These are phyloP conservation scores for Tardiomyces depauwii DNA, from an alignment of 1,139 yeast genomes.

Conservation along the genomic window DNA sequence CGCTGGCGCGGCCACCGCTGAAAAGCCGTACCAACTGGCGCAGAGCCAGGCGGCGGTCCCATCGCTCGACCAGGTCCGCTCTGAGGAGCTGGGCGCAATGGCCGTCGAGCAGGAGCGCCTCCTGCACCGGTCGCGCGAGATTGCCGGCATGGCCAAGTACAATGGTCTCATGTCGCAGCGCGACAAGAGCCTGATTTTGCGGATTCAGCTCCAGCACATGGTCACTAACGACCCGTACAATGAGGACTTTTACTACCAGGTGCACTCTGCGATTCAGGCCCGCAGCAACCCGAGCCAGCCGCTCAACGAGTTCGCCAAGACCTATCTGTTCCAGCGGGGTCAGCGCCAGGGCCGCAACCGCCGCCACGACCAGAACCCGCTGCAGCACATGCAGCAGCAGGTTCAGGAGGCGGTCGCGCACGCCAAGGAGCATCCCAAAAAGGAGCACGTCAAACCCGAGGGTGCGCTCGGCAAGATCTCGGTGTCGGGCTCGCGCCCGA, in stretches of 20 bases:
- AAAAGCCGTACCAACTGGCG: too few species aligned
- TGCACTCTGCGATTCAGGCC: slow-evolving; percentile 74
- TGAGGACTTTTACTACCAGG: slow-evolving; percentile 95
- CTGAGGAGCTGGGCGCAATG: slow-evolving; percentile 24
- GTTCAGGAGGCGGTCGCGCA: slow-evolving; percentile 86
- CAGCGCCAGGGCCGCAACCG: slow-evolving; percentile 78
- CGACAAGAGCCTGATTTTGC: slow-evolving; percentile 89
- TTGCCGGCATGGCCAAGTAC: slow-evolving; percentile 65
- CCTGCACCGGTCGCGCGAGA: slow-evolving; percentile 66
- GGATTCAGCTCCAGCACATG: slow-evolving; percentile 89
- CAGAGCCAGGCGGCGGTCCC: slow-evolving; percentile 8
- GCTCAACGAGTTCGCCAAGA: slow-evolving; percentile 70
- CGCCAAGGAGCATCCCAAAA: slow-evolving; percentile 72
- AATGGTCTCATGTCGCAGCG: slow-evolving; percentile 95
- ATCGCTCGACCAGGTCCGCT: slow-evolving; percentile 17
- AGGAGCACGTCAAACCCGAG: slow-evolving; percentile 59
- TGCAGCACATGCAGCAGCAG: slow-evolving; percentile 97
- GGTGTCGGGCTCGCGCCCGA: slow-evolving; percentile 73
- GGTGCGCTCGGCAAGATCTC: slow-evolving; percentile 90
- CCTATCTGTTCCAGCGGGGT: slow-evolving; percentile 90
- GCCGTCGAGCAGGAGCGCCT: slow-evolving; percentile 28
- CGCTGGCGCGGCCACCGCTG: too few species aligned
- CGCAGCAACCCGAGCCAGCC: slow-evolving; percentile 36
- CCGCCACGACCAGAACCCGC: slow-evolving; percentile 62
- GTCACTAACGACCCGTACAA: slow-evolving; percentile 96